Conservation (phyloP, 441 rosid genomes). For the Geranium incanum region DNA sequence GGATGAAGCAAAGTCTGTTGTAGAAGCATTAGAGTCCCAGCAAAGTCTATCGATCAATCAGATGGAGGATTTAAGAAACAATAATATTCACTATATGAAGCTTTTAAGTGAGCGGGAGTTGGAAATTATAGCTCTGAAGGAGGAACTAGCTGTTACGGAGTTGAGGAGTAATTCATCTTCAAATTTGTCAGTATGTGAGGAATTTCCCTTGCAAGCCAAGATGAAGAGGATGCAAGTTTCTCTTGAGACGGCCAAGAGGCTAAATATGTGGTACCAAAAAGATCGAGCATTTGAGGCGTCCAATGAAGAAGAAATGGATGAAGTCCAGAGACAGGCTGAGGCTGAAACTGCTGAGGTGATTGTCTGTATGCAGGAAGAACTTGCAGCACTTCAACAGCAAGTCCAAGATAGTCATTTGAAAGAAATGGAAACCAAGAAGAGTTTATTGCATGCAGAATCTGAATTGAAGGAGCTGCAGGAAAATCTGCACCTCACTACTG, state of each 20-base stretch:
- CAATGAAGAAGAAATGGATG: slow-evolving; percentile 74
- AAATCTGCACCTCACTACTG: slow-evolving; percentile 38
- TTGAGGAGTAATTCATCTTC: slow-evolving; percentile 37
- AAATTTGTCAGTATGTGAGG: slow-evolving; percentile 28
- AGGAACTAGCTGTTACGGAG: slow-evolving; percentile 44
- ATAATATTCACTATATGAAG: slow-evolving; percentile 38
- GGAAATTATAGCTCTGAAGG: slow-evolving; percentile 48
- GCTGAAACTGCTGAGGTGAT: slow-evolving; percentile 93
- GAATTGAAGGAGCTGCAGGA: slow-evolving; percentile 52
- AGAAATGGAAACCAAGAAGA: slow-evolving; percentile 50
- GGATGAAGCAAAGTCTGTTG: slow-evolving; percentile 55
- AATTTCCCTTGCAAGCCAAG: slow-evolving; percentile 40
- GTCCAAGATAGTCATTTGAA: slow-evolving; percentile 59
- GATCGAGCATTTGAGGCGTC: slow-evolving; percentile 53
- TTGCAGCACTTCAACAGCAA: slow-evolving; percentile 73
- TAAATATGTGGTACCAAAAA: slow-evolving; percentile 62
- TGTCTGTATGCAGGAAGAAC: slow-evolving; percentile 91
- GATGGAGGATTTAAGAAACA: slow-evolving; percentile 56
- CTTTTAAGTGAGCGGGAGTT: slow-evolving; percentile 49
- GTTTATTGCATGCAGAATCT: slow-evolving; percentile 37
- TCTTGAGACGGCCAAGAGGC: slow-evolving; percentile 75
- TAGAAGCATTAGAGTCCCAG: slow-evolving; percentile 83
- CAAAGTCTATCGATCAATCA: slow-evolving; percentile 61
- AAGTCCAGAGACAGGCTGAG: slow-evolving; percentile 76
- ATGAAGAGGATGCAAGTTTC: slow-evolving; percentile 84